A percentile compares a stretch with the other conserved stretches of the same genome.
Evolutionary conservation across 2,329 filamentous ascomycete genomes (phyloP).

Genomic region (Taxawa tesnikishii): DNA sequence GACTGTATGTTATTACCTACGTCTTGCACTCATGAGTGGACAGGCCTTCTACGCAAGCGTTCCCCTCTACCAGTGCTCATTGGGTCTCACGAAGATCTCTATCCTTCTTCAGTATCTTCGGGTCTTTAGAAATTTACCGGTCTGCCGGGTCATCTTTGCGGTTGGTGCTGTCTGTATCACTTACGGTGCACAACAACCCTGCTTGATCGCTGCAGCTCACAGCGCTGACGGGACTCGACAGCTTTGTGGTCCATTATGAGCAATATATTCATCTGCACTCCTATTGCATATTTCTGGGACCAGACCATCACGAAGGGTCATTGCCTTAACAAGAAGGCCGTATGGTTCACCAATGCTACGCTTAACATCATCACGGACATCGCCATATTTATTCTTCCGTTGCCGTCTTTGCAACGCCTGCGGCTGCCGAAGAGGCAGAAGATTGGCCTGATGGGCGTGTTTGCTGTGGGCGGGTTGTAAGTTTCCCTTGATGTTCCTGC

Average conservation of each 20-base stretch:
- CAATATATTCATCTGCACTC: slow-evolving; percentile 28
- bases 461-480: slow-evolving; percentile 20
- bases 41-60: no score
- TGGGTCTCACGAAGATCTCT: slow-evolving; percentile 29
- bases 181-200: slow-evolving; percentile 21
- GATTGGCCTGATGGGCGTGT: no score
- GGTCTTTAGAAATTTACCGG: slow-evolving; percentile 28
- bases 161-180: slow-evolving; percentile 18
- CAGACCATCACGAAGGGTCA: slow-evolving; percentile 12
- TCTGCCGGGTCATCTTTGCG: slow-evolving; percentile 19
- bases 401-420: slow-evolving; percentile 21
- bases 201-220: slow-evolving; percentile 7
- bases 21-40: no score
- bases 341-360: slow-evolving; percentile 29
- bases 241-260: no score
- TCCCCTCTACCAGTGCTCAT: no score
- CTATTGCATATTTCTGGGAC: no score
- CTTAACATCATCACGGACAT: slow-evolving; percentile 25
- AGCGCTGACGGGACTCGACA: no score
- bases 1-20: background rate
- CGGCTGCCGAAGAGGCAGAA: slow-evolving; percentile 20
- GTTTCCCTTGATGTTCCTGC: slow-evolving; percentile 5
- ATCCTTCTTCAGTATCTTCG: slow-evolving; percentile 36
- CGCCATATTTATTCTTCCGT: slow-evolving; percentile 20
- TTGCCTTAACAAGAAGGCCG: slow-evolving; percentile 26